These are phyloP conservation scores for Aspergillus felis DNA, from an alignment of 2,329 filamentous ascomycete genomes.

Conservation along the genomic window DNA sequence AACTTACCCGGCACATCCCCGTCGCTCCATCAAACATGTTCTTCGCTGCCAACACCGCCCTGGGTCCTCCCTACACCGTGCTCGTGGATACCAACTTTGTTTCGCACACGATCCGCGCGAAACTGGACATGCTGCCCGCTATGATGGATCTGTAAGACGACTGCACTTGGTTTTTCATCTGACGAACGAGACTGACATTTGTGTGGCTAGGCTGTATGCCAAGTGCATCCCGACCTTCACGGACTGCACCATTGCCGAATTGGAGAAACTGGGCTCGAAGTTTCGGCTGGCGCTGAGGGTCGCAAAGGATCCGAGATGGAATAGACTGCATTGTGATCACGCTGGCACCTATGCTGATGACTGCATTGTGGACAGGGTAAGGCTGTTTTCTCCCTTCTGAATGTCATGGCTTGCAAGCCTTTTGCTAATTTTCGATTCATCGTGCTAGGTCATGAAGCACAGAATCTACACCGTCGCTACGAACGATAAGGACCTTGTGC, in stretches of 20 bases:
- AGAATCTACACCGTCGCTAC: conserved; percentile 75
- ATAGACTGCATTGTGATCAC: conserved; percentile 82
- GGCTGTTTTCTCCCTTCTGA: neutral
- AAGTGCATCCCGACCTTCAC: conserved; percentile 89
- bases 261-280: conserved; percentile 85
- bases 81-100: conserved; percentile 89
- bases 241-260: conserved; percentile 73
- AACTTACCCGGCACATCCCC: conserved; percentile 13
- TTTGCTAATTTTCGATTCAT: neutral
- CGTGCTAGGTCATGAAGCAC: conserved; percentile 52
- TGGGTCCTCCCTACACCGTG: conserved; percentile 77
- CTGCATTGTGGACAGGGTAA: conserved; percentile 68
- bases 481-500: conserved; percentile 70
- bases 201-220: conserved; percentile 63
- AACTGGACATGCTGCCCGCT: conserved; percentile 78
- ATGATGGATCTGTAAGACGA: conserved; percentile 70
- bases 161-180: too few relatives aligned
- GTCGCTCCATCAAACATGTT: conserved; percentile 74
- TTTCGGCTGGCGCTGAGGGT: conserved; percentile 83
- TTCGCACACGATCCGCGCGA: conserved; percentile 83
- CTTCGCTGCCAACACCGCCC: conserved; percentile 82
- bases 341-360: conserved; percentile 86
- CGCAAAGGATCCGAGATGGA: conserved; percentile 84
- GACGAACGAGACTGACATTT: neutral
- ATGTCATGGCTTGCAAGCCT: neutral